A percentile compares a stretch with the other conserved stretches of the same genome.
Evolutionary conservation across 495 filamentous ascomycete species (phyloP).

Genomic region (Halenospora varia): DNA sequence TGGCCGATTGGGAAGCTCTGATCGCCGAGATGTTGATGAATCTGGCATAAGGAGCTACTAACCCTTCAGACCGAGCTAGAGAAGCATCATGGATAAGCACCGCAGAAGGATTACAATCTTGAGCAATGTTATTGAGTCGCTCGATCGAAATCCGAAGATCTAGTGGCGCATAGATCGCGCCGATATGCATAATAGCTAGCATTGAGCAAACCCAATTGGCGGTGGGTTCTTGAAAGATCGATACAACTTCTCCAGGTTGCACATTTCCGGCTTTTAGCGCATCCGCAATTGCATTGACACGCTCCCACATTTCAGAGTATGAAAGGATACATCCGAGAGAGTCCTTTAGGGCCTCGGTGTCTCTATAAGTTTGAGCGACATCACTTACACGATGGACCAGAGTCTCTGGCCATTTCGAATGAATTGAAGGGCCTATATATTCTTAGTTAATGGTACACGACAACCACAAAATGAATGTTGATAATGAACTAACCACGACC

Average conservation of each 20-base stretch:
- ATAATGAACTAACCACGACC: slow-evolving; percentile 17
- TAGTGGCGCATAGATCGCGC: slow-evolving; percentile 48
- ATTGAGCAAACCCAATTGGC: slow-evolving; percentile 45
- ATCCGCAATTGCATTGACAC: slow-evolving; percentile 4
- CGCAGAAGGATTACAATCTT: slow-evolving; percentile 2
- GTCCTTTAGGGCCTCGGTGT: background rate
- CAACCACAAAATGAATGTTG: background rate
- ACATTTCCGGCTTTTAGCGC: background rate
- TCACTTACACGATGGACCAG: slow-evolving; percentile 19
- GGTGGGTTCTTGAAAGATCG: slow-evolving; percentile 31
- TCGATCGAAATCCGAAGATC: slow-evolving; percentile 33
- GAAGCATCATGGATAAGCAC: slow-evolving; percentile 12
- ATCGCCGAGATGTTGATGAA: background rate
- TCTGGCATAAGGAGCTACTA: background rate
- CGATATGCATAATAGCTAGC: slow-evolving; percentile 47
- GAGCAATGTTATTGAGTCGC: slow-evolving; percentile 17
- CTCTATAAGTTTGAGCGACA: slow-evolving; percentile 8
- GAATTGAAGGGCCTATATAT: slow-evolving; percentile 15
- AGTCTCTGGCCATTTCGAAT: slow-evolving; percentile 30
- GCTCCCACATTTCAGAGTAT: background rate
- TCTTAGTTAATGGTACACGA: slow-evolving; percentile 3
- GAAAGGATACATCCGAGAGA: no score
- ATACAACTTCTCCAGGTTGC: slow-evolving; percentile 14
- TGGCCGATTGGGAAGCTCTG: background rate
- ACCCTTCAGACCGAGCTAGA: no score